Evolutionary conservation across 257 asterid genomes (phyloP), one percentile per base, ranked within the genome.

Genomic region (Prunella vulgaris): DNA sequence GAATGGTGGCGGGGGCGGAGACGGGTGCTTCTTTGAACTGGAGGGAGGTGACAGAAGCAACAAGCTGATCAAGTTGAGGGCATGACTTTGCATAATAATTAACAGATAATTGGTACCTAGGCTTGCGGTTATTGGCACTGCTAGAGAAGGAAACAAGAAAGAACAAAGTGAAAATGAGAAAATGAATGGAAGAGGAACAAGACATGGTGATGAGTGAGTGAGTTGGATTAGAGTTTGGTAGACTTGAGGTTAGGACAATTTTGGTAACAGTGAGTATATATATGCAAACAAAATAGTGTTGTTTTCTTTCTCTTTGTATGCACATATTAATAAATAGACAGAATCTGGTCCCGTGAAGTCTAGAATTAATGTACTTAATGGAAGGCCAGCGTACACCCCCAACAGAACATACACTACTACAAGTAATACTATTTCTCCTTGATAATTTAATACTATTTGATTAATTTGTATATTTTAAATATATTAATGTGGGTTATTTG

Each of bases 1-100:
- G 96, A 60, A 93, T 87, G 76, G 97, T 90, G 69, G 96, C 97
- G 10, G 99, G 99, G 7, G 80, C 97, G 2, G 95, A 86, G 49
- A 89, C 78, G 5, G 99, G 97, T 0, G 84, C 81, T 5, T 84
- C 92, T 52, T 77, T 84, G 78, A 88, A 90, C 83, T 77, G 95
- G 59, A 77, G 85, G 0, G 91, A 83, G 25, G 99, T 90, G 32
- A 93, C 78, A 5, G 95, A 84, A 1, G 80, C 90, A 28, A 93
- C 84, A 5, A 90, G 84, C 75, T 79, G 82, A 1, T 93, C 99
- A 40, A 90, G 79, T 35, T 88, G 91, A 13, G 99, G 97, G 84
- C 99, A 93, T 1, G 94, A 60, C 35, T 87, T 84, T 8, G 90
- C 86, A 52, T 93, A 93, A 66, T 74, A 90, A 60, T 83, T 71